phyloP scores from a whole-genome alignment of 768 basidiomycete species.

The Kwoniella newhampshirensis region DNA sequence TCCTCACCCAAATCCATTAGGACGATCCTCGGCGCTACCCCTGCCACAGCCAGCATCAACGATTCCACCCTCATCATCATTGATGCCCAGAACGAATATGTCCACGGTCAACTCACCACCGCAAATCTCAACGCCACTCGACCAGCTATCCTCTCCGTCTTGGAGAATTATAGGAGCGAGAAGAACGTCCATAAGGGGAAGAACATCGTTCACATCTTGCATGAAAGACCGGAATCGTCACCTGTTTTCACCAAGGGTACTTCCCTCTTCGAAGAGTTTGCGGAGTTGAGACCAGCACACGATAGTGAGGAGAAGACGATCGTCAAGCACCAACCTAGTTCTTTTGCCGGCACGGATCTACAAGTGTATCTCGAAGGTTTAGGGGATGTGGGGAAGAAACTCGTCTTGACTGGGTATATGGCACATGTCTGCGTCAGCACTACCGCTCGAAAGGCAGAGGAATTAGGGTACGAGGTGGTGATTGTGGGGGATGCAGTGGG shows the following conservation, averaged over 20 bases:
- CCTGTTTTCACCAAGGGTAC: conserved; percentile 21
- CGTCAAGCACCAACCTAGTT: conserved; percentile 21
- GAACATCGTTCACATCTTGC: conserved; percentile 26
- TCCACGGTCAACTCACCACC: conserved; percentile 16
- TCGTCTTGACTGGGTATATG: conserved; percentile 29
- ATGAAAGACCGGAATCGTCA: conserved; percentile 14
- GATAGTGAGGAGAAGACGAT: conserved; percentile 20
- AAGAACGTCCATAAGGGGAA: background rate
- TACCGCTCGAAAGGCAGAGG: conserved; percentile 21
- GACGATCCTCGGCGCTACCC: conserved; percentile 11
- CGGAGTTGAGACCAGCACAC: conserved; percentile 11
- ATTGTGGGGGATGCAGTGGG: conserved; percentile 28
- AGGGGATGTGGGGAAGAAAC: conserved; percentile 8
- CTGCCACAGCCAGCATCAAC: conserved; percentile 8
- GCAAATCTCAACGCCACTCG: conserved; percentile 14
- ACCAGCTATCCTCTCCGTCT: conserved; percentile 5
- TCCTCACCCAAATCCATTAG: conserved; percentile 5
- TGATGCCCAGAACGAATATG: conserved; percentile 31
- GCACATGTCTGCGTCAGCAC: conserved; percentile 29
- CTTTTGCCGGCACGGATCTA: conserved; percentile 29
- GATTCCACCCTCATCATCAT: conserved; percentile 25
- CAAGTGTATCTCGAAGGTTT: conserved; percentile 3
- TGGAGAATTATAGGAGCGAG: conserved; percentile 7
- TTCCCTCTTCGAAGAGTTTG: conserved; percentile 8
- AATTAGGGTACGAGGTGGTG: conserved; percentile 25